A percentile compares a stretch with the other conserved stretches of the same genome.
Conservation (phyloP, 371 early-diverging fungal genomes). For the Mortierella polycephala region DNA sequence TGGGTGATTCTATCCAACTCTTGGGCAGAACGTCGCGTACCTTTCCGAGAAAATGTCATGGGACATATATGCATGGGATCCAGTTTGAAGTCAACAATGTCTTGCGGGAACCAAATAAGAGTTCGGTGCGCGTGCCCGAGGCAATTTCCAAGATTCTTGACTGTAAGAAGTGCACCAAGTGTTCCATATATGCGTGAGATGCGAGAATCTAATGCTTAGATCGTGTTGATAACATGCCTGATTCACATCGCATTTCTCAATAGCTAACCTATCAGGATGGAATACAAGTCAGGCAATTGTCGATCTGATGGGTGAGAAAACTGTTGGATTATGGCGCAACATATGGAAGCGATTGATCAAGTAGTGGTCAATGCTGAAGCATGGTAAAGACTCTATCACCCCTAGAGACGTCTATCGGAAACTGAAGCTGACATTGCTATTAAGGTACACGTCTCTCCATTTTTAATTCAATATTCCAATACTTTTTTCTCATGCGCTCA, state of each 20-base stretch:
- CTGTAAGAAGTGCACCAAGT: slow-evolving; percentile 2
- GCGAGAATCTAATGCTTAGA: background rate
- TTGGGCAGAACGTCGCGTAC: slow-evolving; percentile 19
- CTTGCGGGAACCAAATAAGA: background rate
- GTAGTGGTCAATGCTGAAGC: background rate
- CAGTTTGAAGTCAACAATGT: slow-evolving; percentile 37
- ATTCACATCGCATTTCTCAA: background rate
- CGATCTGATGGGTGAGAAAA: slow-evolving; percentile 24
- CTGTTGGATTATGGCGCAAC: background rate
- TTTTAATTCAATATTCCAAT: background rate
- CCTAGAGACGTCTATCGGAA: slow-evolving; percentile 30
- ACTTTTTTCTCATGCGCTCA: background rate
- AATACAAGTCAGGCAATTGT: slow-evolving; percentile 43
- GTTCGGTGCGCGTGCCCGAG: background rate
- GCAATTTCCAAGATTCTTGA: slow-evolving; percentile 1
- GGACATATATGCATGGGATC: slow-evolving; percentile 20
- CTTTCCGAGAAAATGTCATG: background rate
- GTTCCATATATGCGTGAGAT: background rate
- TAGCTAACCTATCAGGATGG: slow-evolving; percentile 40
- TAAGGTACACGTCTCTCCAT: slow-evolving; percentile 22
- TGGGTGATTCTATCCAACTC: slow-evolving; percentile 28
- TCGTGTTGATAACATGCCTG: background rate
- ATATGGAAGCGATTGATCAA: background rate
- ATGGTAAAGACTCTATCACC: slow-evolving; percentile 8
- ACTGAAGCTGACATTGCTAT: slow-evolving; percentile 40